phyloP scores from a whole-genome alignment of 176 grass and related monocot species.

The Dactylis glomerata region DNA sequence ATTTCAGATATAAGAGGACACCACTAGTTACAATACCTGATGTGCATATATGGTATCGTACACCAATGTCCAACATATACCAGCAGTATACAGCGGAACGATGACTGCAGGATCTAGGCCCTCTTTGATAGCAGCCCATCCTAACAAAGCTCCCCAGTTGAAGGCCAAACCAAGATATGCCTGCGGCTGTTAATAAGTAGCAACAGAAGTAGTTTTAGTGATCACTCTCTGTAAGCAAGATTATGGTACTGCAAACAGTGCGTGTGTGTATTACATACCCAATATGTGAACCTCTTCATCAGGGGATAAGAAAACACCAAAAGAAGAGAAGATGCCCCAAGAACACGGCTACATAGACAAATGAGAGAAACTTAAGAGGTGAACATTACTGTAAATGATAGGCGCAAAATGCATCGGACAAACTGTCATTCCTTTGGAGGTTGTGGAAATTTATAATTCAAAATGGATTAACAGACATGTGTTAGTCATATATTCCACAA shows the following conservation, averaged over 20 bases:
- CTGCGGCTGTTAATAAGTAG: slow-evolving; percentile 65
- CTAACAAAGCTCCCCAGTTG: slow-evolving; percentile 96
- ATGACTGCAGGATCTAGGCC: slow-evolving; percentile 61
- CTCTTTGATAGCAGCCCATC: slow-evolving; percentile 79
- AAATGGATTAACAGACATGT: neutral
- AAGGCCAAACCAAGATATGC: slow-evolving; percentile 83
- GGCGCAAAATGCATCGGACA: neutral
- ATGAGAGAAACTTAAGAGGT: slow-evolving; percentile 1
- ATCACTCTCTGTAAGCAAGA: neutral
- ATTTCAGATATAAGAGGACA: neutral
- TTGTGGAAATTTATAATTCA: neutral
- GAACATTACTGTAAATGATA: neutral
- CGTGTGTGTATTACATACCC: slow-evolving; percentile 40
- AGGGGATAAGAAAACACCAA: slow-evolving; percentile 89
- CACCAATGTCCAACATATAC: slow-evolving; percentile 91
- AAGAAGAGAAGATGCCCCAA: slow-evolving; percentile 76
- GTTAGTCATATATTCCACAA: neutral
- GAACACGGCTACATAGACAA: slow-evolving; percentile 51
- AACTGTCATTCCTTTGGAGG: neutral
- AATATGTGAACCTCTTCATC: slow-evolving; percentile 93
- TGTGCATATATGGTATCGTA: slow-evolving; percentile 97
- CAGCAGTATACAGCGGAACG: slow-evolving; percentile 74
- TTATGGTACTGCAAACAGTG: neutral
- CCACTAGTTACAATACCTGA: slow-evolving; percentile 48
- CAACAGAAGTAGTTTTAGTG: neutral